Evolutionary conservation across 768 basidiomycete genomes (phyloP), one percentile per base, ranked within the genome.

Genomic region (Tephrocybe sp.): DNA sequence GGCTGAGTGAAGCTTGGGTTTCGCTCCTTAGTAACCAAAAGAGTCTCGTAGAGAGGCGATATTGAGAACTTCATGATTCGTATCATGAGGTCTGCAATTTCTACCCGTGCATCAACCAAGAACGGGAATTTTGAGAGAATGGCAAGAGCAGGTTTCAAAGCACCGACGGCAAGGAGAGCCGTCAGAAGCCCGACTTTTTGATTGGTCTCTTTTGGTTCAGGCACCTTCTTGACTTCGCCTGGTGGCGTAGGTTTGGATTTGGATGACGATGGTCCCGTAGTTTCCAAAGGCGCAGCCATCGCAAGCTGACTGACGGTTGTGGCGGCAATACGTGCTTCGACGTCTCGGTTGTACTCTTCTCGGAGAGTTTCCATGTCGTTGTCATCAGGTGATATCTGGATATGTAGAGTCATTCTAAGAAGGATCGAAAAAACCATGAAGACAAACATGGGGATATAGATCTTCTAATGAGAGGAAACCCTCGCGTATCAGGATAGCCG

Each of bases 401-500:
- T 38, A 23, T 30, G 33, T 42, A 39, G 8, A 37, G 41, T 49
- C 3, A 38, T 10, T 30, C 12, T 9, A 16, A 46, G 16, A n/a
- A 44, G 23, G 29, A 12, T 29, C 4, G 25, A 23, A 13, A 36
- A 45, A 50, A 13, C 25, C 33, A 23, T n/a, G 18, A n/a, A n/a
- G 22, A 49, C 46, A 57, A 61, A 94, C 93, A 69, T 98, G 94
- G n/a, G 89, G 83, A 69, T 93, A 93, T 10, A 99, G 68, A 62
- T 97, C 95, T 61, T 92, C 85, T 8, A 95, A 67, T 3, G 84
- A 79, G 48, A 98, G 79, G 61, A 94, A 88, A 2, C 88, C 88
- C 68, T 97, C 90, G 21, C 90, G 86, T 56, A 98, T 90, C 31
- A 98, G 72, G 11, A 98, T 71, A 5, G 94, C 94, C 0, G 93